Conservation (phyloP, 2,329 filamentous ascomycete genomes). For the Cladophialophora exuberans region DNA sequence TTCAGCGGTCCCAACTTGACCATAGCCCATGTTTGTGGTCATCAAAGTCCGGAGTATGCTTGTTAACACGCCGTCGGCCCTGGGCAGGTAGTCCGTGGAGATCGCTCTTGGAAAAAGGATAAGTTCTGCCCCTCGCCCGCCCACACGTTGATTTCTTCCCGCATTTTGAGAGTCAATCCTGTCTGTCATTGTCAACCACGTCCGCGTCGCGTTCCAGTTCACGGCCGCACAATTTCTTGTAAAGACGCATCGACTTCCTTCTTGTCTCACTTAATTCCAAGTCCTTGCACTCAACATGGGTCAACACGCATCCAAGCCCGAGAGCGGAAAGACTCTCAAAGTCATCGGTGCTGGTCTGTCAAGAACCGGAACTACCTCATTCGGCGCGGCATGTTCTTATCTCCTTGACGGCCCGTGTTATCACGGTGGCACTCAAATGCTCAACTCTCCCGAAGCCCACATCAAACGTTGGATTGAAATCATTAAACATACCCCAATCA, state of each 20-base stretch:
- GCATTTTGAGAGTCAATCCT: neutral
- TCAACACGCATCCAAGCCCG: conserved; percentile 31
- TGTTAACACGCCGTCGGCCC: no score
- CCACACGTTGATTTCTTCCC: neutral
- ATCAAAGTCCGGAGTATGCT: neutral
- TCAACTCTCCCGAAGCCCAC: conserved; percentile 32
- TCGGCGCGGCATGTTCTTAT: conserved; percentile 52
- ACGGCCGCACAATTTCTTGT: neutral
- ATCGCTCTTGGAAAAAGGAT: conserved; percentile 13
- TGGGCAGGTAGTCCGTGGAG: conserved; percentile 3
- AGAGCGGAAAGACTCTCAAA: conserved; percentile 23
- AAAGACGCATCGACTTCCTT: neutral
- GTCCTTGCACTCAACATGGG: conserved; percentile 23
- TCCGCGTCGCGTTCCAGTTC: neutral
- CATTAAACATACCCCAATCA: conserved; percentile 30
- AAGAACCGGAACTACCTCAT: conserved; percentile 56
- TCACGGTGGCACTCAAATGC: conserved; percentile 52
- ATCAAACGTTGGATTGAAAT: conserved; percentile 37
- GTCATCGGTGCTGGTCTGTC: conserved; percentile 36
- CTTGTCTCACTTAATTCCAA: neutral
- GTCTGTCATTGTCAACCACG: conserved; percentile 5
- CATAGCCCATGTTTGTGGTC: neutral
- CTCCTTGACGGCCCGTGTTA: conserved; percentile 54
- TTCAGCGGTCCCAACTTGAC: neutral
- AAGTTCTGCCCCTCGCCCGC: conserved; percentile 6